Conservation (phyloP, 148 eudicot genomes). For the Rhododendron molle region DNA sequence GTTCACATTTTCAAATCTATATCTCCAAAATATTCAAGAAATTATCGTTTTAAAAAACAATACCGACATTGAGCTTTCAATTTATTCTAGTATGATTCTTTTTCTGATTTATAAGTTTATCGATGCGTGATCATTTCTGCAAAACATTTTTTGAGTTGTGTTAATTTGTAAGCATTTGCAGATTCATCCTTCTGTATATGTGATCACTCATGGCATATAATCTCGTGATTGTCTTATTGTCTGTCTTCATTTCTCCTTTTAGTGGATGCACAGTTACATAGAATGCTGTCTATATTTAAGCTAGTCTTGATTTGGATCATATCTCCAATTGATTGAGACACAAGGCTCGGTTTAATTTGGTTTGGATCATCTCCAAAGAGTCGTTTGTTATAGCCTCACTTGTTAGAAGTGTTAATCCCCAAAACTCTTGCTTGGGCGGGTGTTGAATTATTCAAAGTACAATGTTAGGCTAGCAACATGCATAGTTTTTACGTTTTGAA, state of each 20-base stretch:
- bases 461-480: not conserved
- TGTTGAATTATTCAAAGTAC: not conserved
- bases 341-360: too few species aligned
- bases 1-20: not conserved
- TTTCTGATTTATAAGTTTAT: not conserved
- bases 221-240: not conserved
- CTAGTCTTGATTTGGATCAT: not conserved
- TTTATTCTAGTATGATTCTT: not conserved
- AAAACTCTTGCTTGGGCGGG: too few species aligned
- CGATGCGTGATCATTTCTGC: not conserved
- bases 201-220: not conserved
- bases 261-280: not conserved
- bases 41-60: too few species aligned
- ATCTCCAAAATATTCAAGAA: not conserved
- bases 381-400: too few species aligned
- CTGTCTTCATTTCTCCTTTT: not conserved
- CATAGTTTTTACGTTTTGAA: not conserved
- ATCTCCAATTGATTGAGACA: too few species aligned
- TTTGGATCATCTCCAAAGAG: too few species aligned
- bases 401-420: too few species aligned
- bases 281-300: too few species aligned
- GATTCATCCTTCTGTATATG: not conserved
- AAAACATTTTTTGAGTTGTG: not conserved
- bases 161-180: not conserved
- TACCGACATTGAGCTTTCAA: not conserved